These are phyloP conservation scores for Diaporthe longicolla DNA, from an alignment of 2,329 filamentous ascomycete species.

Conservation along the genomic window DNA sequence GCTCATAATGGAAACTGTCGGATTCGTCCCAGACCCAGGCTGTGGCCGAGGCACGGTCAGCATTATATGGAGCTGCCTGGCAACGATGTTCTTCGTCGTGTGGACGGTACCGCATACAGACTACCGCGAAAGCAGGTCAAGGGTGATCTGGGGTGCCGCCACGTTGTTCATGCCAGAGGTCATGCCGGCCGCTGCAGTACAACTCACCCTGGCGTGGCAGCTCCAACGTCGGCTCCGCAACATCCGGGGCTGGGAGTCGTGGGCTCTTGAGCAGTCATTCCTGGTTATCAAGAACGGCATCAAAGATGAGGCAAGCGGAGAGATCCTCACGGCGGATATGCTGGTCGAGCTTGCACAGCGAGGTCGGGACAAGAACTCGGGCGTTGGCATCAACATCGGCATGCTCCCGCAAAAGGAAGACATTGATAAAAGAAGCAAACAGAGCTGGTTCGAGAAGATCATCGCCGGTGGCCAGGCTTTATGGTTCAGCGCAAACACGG, in stretches of 20 bases:
- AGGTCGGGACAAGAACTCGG: too few species aligned
- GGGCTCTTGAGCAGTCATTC: not conserved
- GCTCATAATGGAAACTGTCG: not conserved
- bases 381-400: not conserved
- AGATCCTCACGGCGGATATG: not conserved
- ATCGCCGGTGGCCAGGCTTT: not conserved
- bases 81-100: constrained; percentile 16
- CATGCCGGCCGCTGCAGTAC: not conserved
- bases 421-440: not conserved
- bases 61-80: constrained; percentile 1
- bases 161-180: not conserved
- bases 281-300: not conserved
- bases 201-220: not conserved
- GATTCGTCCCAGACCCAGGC: not conserved
- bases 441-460: constrained; percentile 4
- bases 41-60: constrained; percentile 20
- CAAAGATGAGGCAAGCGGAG: not conserved
- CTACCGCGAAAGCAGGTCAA: not conserved
- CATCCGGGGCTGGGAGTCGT: not conserved
- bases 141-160: not conserved
- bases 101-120: not conserved
- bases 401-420: not conserved
- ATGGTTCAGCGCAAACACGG: constrained; percentile 1
- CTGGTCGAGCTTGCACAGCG: not conserved
- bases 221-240: not conserved